phyloP scores from a whole-genome alignment of 148 eudicot species.

The Chenopodium quinoa region DNA sequence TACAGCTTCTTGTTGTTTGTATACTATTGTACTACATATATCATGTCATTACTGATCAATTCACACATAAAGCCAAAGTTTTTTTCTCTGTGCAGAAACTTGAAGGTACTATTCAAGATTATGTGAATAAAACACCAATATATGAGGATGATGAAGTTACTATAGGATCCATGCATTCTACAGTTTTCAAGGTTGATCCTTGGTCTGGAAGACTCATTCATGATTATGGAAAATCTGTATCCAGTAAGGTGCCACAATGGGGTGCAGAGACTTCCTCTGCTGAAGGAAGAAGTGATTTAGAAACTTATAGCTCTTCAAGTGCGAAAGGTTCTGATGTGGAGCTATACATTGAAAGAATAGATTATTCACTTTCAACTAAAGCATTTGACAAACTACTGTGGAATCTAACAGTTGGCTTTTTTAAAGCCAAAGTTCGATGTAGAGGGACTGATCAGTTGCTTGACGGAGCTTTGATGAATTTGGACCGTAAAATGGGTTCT shows the following conservation, averaged over 20 bases:
- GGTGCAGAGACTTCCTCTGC: conserved; percentile 14
- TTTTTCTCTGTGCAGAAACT: conserved; percentile 47
- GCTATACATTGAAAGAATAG: conserved; percentile 80
- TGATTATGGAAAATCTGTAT: conserved; percentile 47
- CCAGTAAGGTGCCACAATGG: conserved; percentile 23
- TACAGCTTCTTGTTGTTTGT: not conserved
- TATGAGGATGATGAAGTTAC: conserved; percentile 73
- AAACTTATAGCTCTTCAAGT: conserved; percentile 21
- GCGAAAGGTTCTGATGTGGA: conserved; percentile 45
- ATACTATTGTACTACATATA: not conserved
- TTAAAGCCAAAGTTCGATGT: conserved; percentile 77
- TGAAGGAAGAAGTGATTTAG: conserved; percentile 1
- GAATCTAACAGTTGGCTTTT: conserved; percentile 76
- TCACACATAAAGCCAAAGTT: not conserved
- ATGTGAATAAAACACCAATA: conserved; percentile 64
- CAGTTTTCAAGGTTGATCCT: conserved; percentile 75
- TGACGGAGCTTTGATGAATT: conserved; percentile 35
- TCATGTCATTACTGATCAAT: not conserved
- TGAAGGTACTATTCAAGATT: conserved; percentile 50
- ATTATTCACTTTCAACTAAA: conserved; percentile 62
- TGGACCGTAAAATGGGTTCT: conserved; percentile 34
- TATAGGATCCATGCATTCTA: conserved; percentile 74
- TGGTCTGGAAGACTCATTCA: conserved; percentile 66
- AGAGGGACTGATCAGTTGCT: conserved; percentile 48
- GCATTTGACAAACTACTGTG: conserved; percentile 60